Evolutionary conservation across 1,284 basidiomycete genomes (phyloP).

Genomic region (Microbotryum lychnidis-dioicae): DNA sequence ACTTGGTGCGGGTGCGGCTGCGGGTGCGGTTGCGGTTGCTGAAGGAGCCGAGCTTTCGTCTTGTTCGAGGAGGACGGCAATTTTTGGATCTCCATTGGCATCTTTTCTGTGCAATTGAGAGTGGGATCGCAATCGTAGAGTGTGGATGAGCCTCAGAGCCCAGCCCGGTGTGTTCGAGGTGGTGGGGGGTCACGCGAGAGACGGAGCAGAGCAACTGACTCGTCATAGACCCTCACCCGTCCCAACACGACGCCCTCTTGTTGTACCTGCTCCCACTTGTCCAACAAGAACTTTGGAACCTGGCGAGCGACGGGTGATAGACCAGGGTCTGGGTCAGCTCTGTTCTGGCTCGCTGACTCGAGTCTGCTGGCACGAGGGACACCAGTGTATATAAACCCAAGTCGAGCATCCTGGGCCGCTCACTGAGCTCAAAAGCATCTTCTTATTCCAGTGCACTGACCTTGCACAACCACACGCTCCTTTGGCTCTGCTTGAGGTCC

Average conservation of each 20-base stretch:
- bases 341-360: not conserved
- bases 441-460: not conserved
- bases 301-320: slow-evolving; percentile 14
- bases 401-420: not conserved
- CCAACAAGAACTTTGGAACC: slow-evolving; percentile 47
- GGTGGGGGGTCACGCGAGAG: too few relatives aligned
- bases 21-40: not conserved
- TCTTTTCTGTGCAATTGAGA: not conserved
- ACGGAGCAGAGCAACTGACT: slow-evolving; percentile 20
- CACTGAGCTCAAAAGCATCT: not conserved
- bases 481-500: not conserved
- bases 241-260: slow-evolving; percentile 45
- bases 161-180: not conserved
- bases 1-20: not conserved
- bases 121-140: not conserved
- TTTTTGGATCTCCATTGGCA: slow-evolving; percentile 26
- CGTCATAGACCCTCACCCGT: slow-evolving; percentile 46
- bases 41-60: not conserved
- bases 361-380: not conserved
- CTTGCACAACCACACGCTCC: slow-evolving; percentile 30
- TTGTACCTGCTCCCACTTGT: slow-evolving; percentile 45
- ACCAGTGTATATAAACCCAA: not conserved
- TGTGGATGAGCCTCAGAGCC: too few relatives aligned
- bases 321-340: not conserved
- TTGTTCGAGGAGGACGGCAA: slow-evolving; percentile 29